A percentile compares a stretch with the other conserved stretches of the same genome.
Conservation (phyloP, 2,329 filamentous ascomycete species). For the Xylariaceae sp. region DNA sequence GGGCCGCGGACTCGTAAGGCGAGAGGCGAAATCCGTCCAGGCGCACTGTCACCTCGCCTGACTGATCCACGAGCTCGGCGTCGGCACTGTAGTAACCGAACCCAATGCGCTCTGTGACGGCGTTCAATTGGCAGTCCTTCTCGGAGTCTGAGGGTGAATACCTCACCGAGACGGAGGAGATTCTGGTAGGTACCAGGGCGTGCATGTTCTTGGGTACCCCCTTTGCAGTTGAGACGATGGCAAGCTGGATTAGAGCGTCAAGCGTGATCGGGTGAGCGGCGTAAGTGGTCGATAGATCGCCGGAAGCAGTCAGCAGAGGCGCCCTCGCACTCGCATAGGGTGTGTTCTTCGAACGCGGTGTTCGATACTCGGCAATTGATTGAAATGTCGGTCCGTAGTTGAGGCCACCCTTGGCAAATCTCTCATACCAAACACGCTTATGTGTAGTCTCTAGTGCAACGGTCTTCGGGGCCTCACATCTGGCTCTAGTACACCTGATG, state of each 20-base stretch:
- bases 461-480: neutral
- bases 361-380: constrained; percentile 5
- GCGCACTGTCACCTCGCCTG: constrained; percentile 2
- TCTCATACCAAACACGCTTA: constrained; percentile 14
- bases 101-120: neutral
- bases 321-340: constrained; percentile 1
- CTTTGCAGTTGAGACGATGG: neutral
- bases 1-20: constrained; percentile 1
- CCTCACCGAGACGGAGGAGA: constrained; percentile 2
- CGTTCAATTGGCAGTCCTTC: neutral
- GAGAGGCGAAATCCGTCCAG: constrained; percentile 3
- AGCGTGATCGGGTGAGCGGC: constrained; percentile 10
- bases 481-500: too few species aligned
- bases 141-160: neutral
- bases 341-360: neutral
- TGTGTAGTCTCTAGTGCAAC: constrained; percentile 8
- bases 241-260: constrained; percentile 7
- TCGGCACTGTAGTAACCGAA: constrained; percentile 8
- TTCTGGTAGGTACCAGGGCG: constrained; percentile 7
- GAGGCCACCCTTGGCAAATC: constrained; percentile 5
- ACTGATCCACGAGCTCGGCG: constrained; percentile 3
- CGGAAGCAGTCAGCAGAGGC: neutral
- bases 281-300: constrained; percentile 1
- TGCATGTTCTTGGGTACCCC: constrained; percentile 8
- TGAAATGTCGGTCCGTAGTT: constrained; percentile 14